Conservation (phyloP, 345 rosid genomes). For the Rhodomyrtus tomentosa region DNA sequence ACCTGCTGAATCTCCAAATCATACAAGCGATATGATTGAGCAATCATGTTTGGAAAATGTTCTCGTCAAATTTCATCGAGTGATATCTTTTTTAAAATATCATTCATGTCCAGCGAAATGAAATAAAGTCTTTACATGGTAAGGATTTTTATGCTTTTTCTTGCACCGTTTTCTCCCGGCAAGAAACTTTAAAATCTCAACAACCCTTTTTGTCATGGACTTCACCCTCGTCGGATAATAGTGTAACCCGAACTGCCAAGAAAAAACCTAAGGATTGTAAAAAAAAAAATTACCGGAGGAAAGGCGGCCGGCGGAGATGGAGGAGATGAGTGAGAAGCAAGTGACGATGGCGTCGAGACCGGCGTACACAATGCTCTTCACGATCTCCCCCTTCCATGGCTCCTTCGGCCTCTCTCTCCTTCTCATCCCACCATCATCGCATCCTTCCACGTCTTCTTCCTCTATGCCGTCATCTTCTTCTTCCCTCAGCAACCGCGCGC, state of each 20-base stretch:
- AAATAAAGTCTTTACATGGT: too few relatives aligned
- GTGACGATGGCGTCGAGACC: conserved; percentile 33
- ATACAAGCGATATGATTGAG: too few relatives aligned
- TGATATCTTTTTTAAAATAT: too few relatives aligned
- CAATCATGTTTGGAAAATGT: too few relatives aligned
- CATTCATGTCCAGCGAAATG: too few relatives aligned
- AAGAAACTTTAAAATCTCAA: too few relatives aligned
- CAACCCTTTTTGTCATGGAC: too few relatives aligned
- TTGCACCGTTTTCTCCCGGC: too few relatives aligned
- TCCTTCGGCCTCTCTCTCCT: conserved; percentile 10
- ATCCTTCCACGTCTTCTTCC: background rate
- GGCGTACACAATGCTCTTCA: conserved; percentile 25
- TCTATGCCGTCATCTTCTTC: background rate
- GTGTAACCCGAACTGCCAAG: background rate
- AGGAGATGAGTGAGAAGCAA: conserved; percentile 33
- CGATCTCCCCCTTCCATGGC: conserved; percentile 25
- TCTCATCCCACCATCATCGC: background rate
- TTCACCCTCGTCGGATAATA: background rate
- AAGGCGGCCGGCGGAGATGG: conserved; percentile 20
- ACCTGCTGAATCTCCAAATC: too few relatives aligned
- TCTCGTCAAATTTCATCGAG: too few relatives aligned
- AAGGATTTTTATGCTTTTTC: too few relatives aligned
- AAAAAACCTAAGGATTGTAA: background rate
- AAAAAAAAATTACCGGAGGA: conserved; percentile 17
- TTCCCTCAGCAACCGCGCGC: background rate